Conservation (phyloP, 768 basidiomycete genomes). For the Cubamyces sp. region DNA sequence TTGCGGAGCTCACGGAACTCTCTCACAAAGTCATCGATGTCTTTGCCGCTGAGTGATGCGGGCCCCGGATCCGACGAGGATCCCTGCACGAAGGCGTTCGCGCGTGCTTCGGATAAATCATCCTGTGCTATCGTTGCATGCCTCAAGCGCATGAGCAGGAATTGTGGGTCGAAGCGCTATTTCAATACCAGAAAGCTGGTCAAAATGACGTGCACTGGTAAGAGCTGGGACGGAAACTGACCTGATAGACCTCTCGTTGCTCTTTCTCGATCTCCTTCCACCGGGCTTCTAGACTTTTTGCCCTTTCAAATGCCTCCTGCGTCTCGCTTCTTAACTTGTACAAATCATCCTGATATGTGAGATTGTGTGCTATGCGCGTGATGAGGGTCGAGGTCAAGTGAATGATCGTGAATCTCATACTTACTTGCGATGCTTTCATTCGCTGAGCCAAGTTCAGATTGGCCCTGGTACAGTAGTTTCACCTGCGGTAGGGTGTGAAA, state of each 20-base stretch:
- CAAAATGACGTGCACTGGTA: neutral
- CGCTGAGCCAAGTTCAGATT: conserved; percentile 78
- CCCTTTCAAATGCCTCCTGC: conserved; percentile 85
- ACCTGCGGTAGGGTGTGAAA: conserved; percentile 81
- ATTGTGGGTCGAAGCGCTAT: conserved; percentile 84
- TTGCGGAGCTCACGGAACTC: conserved; percentile 88
- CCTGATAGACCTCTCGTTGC: conserved; percentile 89
- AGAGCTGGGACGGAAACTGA: conserved; percentile 33
- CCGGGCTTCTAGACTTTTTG: conserved; percentile 75
- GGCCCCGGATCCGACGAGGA: conserved; percentile 37
- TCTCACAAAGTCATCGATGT: conserved; percentile 85
- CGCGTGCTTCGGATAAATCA: conserved; percentile 83
- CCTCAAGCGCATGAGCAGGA: conserved; percentile 83
- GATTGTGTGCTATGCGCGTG: conserved; percentile 62
- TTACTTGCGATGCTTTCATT: conserved; percentile 87
- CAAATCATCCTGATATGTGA: conserved; percentile 74
- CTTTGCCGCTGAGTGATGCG: conserved; percentile 41
- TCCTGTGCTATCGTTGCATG: conserved; percentile 93
- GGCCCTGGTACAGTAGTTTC: conserved; percentile 72
- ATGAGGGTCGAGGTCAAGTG: neutral
- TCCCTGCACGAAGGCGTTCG: conserved; percentile 79
- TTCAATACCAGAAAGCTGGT: neutral
- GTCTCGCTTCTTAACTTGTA: conserved; percentile 81
- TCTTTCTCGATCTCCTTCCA: conserved; percentile 91
- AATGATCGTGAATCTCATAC: conserved; percentile 35